phyloP scores from a whole-genome alignment of 2,329 filamentous ascomycete species.

The Hyphodiscus sp. region DNA sequence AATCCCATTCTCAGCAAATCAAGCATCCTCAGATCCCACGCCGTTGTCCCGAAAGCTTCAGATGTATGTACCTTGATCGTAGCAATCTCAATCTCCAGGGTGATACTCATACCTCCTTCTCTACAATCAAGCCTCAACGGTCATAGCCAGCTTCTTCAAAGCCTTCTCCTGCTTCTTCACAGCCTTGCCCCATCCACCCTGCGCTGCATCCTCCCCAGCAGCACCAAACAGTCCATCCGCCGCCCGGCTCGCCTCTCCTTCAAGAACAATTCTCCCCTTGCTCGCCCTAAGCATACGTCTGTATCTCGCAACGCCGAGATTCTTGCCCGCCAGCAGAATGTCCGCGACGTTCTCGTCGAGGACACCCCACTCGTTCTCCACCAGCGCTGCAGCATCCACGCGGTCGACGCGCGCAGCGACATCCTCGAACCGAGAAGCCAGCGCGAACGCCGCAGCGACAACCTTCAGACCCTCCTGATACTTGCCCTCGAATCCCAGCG shows the following conservation, averaged over 20 bases:
- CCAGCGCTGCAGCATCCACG: constrained; percentile 3
- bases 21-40: too few relatives aligned
- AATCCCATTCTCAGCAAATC: too few relatives aligned
- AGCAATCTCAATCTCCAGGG: too few relatives aligned
- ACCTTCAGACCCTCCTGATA: constrained; percentile 11
- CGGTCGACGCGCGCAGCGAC: constrained; percentile 8
- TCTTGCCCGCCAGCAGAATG: constrained; percentile 16
- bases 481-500: constrained; percentile 9
- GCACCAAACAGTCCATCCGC: background rate
- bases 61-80: too few relatives aligned
- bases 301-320: constrained; percentile 18
- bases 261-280: background rate
- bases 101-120: too few relatives aligned
- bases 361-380: constrained; percentile 15
- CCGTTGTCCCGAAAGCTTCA: too few relatives aligned
- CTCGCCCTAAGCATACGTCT: constrained; percentile 7
- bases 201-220: background rate
- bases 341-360: constrained; percentile 8
- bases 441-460: constrained; percentile 6
- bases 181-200: constrained; percentile 17
- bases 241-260: constrained; percentile 4
- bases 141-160: constrained; percentile 15
- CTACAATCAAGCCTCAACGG: background rate
- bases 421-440: constrained; percentile 16
- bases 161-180: constrained; percentile 20